These are phyloP conservation scores for Daphne laureola DNA, from an alignment of 441 rosid genomes.

Conservation along the genomic window DNA sequence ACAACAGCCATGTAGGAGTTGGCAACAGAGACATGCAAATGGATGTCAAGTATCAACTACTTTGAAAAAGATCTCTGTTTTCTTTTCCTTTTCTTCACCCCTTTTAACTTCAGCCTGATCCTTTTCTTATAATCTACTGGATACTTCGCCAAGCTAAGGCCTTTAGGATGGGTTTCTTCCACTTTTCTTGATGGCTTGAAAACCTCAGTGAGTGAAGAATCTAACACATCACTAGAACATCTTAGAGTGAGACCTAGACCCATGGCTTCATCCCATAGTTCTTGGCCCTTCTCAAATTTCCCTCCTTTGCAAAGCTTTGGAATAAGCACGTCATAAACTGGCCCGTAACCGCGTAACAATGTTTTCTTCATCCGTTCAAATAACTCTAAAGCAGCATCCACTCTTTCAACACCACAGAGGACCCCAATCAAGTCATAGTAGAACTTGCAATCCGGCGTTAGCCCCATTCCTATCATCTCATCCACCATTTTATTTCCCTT, in stretches of 20 bases:
- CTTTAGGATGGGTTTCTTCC: conserved; percentile 29
- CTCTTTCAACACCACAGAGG: conserved; percentile 71
- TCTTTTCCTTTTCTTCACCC: conserved; percentile 14
- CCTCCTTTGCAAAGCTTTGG: conserved; percentile 76
- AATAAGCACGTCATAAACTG: conserved; percentile 60
- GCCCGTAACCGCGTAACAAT: conserved; percentile 51
- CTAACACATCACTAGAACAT: conserved; percentile 42
- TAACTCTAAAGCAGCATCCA: conserved; percentile 58
- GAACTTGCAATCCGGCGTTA: conserved; percentile 53
- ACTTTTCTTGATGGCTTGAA: conserved; percentile 46
- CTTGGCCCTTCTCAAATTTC: conserved; percentile 56
- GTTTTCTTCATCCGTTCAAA: conserved; percentile 64
- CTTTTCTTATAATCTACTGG: conserved; percentile 19
- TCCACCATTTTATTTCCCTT: conserved; percentile 63
- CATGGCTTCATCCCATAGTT: conserved; percentile 70
- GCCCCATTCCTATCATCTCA: conserved; percentile 59
- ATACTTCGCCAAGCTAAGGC: conserved; percentile 20
- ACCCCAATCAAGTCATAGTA: conserved; percentile 68
- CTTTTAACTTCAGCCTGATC: conserved; percentile 17
- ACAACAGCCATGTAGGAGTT: background rate
- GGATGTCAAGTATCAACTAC: background rate
- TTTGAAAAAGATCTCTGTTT: conserved; percentile 9
- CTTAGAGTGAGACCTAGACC: conserved; percentile 29
- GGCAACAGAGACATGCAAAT: background rate
- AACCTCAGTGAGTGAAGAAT: conserved; percentile 50